Percentiles rank a stretch among this genome's conserved stretches.
Conservation (phyloP, 441 rosid species). For the Bocquillonia castaneifolia region DNA sequence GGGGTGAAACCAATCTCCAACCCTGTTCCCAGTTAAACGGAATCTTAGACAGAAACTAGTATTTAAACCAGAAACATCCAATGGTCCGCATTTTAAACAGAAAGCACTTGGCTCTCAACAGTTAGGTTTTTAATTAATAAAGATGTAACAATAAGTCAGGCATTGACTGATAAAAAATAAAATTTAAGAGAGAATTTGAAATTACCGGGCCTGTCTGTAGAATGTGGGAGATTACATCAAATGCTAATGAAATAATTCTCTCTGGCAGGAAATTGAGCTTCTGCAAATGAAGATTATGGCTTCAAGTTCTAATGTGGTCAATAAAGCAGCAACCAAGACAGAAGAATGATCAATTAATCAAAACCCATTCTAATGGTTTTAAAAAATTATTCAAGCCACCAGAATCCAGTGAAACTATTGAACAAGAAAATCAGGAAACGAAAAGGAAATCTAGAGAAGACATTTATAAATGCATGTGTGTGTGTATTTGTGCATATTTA, state of each 20-base stretch:
- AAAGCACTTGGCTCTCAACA: constrained; percentile 10
- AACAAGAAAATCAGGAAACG: background rate
- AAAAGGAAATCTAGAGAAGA: background rate
- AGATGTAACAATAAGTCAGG: background rate
- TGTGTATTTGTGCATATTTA: background rate
- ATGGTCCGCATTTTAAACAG: constrained; percentile 9
- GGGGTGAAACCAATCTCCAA: constrained; percentile 87
- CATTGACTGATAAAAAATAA: constrained; percentile 2
- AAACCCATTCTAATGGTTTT: background rate
- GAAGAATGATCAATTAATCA: constrained; percentile 5
- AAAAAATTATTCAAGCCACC: constrained; percentile 6
- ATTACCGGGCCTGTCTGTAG: constrained; percentile 86
- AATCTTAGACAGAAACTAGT: constrained; percentile 14
- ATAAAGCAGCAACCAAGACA: constrained; percentile 7
- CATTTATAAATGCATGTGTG: background rate
- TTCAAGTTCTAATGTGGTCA: constrained; percentile 19
- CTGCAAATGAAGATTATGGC: constrained; percentile 40
- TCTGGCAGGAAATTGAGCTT: constrained; percentile 55
- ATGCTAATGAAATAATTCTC: constrained; percentile 70
- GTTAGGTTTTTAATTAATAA: background rate
- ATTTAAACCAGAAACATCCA: constrained; percentile 3
- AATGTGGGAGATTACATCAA: constrained; percentile 68
- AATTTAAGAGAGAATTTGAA: constrained; percentile 28
- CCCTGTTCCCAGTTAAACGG: constrained; percentile 45
- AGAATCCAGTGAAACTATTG: background rate